Percentiles rank a stretch among this genome's conserved stretches.
Evolutionary conservation across 257 asterid species (phyloP).

Genomic region (Voacanga thouarsii): DNA sequence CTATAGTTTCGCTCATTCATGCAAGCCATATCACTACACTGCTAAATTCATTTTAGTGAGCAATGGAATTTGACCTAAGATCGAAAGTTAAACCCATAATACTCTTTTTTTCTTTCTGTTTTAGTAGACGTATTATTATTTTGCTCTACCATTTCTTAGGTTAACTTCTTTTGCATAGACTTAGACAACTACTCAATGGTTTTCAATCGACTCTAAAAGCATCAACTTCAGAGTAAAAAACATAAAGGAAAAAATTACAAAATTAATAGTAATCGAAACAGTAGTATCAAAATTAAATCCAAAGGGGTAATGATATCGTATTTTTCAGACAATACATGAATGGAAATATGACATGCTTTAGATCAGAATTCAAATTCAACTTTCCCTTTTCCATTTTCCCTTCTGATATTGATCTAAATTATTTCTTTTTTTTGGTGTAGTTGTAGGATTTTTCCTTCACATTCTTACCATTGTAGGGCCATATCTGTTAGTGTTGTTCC

Average conservation of each 20-base stretch:
- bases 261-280: background rate
- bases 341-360: slow-evolving; percentile 28
- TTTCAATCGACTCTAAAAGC: slow-evolving; percentile 41
- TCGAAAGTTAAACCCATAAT: slow-evolving; percentile 51
- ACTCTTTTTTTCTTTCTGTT: slow-evolving; percentile 67
- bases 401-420: background rate
- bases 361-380: slow-evolving; percentile 56
- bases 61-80: background rate
- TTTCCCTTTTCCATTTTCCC: background rate
- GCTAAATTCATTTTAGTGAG: background rate
- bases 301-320: slow-evolving; percentile 40
- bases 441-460: slow-evolving; percentile 39
- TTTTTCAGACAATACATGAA: slow-evolving; percentile 30
- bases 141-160: slow-evolving; percentile 91
- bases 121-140: slow-evolving; percentile 74
- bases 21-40: background rate
- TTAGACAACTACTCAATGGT: slow-evolving; percentile 71
- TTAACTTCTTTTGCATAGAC: slow-evolving; percentile 80
- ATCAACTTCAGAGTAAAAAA: slow-evolving; percentile 18
- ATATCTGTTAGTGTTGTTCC: no score
- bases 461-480: slow-evolving; percentile 45
- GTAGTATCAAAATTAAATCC: background rate
- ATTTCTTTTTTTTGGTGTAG: slow-evolving; percentile 10
- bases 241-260: background rate
- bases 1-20: no score